phyloP scores from a whole-genome alignment of 129 eudicot species.

The Centella asiatica region DNA sequence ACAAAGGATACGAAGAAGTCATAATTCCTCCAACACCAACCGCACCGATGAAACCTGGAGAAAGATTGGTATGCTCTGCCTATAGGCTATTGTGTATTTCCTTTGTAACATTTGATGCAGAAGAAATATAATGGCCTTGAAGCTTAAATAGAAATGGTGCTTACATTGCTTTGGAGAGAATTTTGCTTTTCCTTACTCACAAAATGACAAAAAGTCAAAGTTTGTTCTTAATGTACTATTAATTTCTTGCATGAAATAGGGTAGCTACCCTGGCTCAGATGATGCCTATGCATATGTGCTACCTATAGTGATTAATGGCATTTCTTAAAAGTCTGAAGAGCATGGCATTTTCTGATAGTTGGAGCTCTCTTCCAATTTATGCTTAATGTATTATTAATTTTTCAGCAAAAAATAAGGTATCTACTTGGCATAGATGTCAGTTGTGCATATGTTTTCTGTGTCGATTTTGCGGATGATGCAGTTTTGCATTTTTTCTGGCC shows the following conservation, averaged over 20 bases:
- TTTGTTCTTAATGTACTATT: not conserved
- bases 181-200: not conserved
- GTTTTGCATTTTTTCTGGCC: not conserved
- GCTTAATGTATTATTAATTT: not conserved
- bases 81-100: constrained; percentile 5
- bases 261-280: not conserved
- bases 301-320: too few relatives aligned
- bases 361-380: not conserved
- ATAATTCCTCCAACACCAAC: constrained; percentile 80
- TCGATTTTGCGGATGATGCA: not conserved
- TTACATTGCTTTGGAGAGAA: too few relatives aligned
- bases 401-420: not conserved
- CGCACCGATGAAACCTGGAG: constrained; percentile 92
- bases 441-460: not conserved
- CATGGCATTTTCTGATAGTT: too few relatives aligned
- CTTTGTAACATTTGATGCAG: too few relatives aligned
- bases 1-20: constrained; percentile 98
- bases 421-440: constrained; percentile 2
- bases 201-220: too few relatives aligned
- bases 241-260: not conserved
- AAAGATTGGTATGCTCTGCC: constrained; percentile 58
- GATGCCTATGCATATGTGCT: too few relatives aligned
- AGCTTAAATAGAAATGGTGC: not conserved
- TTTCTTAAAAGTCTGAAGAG: too few relatives aligned
- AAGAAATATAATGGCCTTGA: not conserved